Evolutionary conservation across 129 eudicot genomes (phyloP).

Genomic region (Heracleum sosnowskyi): DNA sequence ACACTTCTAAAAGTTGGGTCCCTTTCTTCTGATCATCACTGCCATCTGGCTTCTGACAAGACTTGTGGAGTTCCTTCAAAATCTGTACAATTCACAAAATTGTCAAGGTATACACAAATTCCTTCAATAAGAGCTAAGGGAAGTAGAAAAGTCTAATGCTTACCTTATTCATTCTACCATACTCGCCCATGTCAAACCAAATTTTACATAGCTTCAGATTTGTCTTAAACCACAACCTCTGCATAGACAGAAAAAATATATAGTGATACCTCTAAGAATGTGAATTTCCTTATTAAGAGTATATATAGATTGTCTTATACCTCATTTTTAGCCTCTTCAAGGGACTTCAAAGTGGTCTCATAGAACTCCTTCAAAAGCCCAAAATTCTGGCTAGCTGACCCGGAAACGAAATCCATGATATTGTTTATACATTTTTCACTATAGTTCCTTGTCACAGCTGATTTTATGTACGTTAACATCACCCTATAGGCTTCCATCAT

Average conservation of each 20-base stretch:
- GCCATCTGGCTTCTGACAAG: slow-evolving; percentile 93
- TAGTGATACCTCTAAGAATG: slow-evolving; percentile 1
- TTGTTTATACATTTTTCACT: slow-evolving; percentile 97
- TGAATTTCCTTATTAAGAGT: background rate
- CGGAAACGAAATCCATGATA: slow-evolving; percentile 99
- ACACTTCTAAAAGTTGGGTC: slow-evolving; percentile 90
- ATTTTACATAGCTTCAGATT: slow-evolving; percentile 98
- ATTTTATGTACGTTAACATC: slow-evolving; percentile 90
- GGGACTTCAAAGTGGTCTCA: slow-evolving; percentile 91
- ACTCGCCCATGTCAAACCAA: slow-evolving; percentile 98
- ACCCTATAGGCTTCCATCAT: slow-evolving; percentile 98
- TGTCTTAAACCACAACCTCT: slow-evolving; percentile 99
- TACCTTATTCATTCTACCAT: slow-evolving; percentile 97
- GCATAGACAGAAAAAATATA: slow-evolving; percentile 11
- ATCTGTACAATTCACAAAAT: slow-evolving; percentile 35
- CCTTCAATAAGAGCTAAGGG: background rate
- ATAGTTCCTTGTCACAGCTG: slow-evolving; percentile 95
- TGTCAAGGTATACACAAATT: background rate
- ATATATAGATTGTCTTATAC: slow-evolving; percentile 21
- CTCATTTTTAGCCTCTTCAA: slow-evolving; percentile 99
- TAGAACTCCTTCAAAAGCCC: slow-evolving; percentile 86
- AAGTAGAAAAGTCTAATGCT: background rate
- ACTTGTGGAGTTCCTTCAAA: slow-evolving; percentile 94
- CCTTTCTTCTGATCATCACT: slow-evolving; percentile 99
- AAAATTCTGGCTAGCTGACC: slow-evolving; percentile 96